Base-by-base conservation (phyloP, 768 basidiomycete genomes). In the Lactifluus hygrophoroides region DNA sequence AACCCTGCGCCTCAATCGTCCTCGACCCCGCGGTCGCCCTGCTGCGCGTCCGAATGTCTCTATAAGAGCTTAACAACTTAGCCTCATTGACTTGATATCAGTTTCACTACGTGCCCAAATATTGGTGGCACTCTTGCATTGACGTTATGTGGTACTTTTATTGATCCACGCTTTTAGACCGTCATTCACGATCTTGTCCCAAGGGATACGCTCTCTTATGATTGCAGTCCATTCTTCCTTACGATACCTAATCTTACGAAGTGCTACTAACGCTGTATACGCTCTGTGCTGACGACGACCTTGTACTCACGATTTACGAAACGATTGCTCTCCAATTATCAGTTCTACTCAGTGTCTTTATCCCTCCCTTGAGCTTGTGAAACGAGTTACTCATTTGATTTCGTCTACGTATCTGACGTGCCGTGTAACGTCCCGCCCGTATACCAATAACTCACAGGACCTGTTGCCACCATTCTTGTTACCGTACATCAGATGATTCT, bases 11-110 rank as follows among this genome's bases (percentile, higher is more conserved):
- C 67, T 79, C 55, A 74, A 71, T 60, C 74, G 77, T 30, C 78
- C 78, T 14, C 72, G 77, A 45, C 77, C 77, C 3, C 73, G 71
- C 38, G 75, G 75, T 42, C 71, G 77, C 34, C 73, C 73, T 14
- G 73, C 71, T 35, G 70, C 69, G 37, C 67, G 70, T 28, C 23
- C 44, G 17, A 21, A 27, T 13, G 43, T 44, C 25, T n/a, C 59
- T 17, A 27, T 51, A 44, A 38, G 35, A 42, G 42, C 34, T 28
- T 59, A 28, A 59, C 16, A n/a, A n/a, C n/a, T n/a, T n/a, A n/a
- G n/a, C n/a, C n/a, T n/a, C n/a, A n/a, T n/a, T n/a, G n/a, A n/a
- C n/a, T n/a, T n/a, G 13, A 5, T 45, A n/a, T 25, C 34, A 28
- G 25, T 46, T 23, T 21, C 35, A 16, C 11, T 28, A 0, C 3